phyloP scores from a whole-genome alignment of 345 rosid genomes.

The Citrus reticulata region DNA sequence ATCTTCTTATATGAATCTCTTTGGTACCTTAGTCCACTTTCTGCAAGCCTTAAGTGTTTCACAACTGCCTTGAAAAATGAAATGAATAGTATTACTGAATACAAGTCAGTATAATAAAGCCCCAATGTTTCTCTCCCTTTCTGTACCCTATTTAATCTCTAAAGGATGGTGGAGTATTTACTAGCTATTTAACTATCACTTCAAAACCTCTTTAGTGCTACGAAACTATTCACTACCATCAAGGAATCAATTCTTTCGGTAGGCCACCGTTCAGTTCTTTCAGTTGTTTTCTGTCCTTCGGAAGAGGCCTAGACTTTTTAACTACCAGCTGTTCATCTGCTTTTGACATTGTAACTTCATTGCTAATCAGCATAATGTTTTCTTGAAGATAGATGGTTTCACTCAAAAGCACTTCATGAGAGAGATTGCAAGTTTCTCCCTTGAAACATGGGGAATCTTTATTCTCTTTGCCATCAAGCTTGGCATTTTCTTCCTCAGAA shows the following conservation, averaged over 20 bases:
- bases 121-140: background rate
- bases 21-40: background rate
- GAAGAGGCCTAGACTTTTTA: constrained; percentile 5
- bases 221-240: background rate
- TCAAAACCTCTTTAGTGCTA: background rate
- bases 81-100: background rate
- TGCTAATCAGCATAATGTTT: background rate
- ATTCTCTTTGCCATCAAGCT: constrained; percentile 8
- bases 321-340: constrained; percentile 2
- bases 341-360: background rate
- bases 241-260: background rate
- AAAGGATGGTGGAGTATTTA: background rate
- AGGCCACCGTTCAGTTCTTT: background rate
- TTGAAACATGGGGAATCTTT: background rate
- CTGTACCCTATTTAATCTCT: background rate
- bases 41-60: background rate
- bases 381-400: background rate
- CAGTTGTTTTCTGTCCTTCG: background rate
- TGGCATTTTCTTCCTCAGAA: constrained; percentile 16
- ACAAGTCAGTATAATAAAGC: background rate
- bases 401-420: background rate
- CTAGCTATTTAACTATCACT: background rate
- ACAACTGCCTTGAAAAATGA: background rate
- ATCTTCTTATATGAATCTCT: background rate
- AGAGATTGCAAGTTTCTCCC: background rate